Evolutionary conservation across 78 protist species (phyloP).

Genomic region (Corallochytrium limacisporum): DNA sequence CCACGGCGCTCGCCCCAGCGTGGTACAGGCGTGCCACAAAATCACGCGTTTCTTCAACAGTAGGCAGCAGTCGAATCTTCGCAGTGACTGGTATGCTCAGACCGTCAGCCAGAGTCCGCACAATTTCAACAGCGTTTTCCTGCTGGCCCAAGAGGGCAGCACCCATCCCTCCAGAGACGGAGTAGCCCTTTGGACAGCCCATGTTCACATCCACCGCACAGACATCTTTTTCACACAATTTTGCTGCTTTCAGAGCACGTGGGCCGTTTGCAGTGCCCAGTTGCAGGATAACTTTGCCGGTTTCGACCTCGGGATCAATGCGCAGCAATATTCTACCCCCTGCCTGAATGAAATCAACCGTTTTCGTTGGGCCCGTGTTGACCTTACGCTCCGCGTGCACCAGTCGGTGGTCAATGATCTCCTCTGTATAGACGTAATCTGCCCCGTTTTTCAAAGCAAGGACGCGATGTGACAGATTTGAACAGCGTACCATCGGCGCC

Average conservation of each 20-base stretch:
- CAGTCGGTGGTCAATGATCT: constrained; percentile 29
- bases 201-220: constrained; percentile 64
- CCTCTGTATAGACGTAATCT: constrained; percentile 45
- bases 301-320: neutral
- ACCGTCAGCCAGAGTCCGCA: neutral
- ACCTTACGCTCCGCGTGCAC: neutral
- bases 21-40: neutral
- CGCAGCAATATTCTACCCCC: neutral
- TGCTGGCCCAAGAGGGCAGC: constrained; percentile 33
- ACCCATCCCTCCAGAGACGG: constrained; percentile 49
- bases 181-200: constrained; percentile 58
- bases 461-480: too few species aligned
- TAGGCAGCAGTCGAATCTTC: constrained; percentile 50
- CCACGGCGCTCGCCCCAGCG: constrained; percentile 44
- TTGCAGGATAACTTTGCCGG: constrained; percentile 9
- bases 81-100: constrained; percentile 23
- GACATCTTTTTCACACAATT: constrained; percentile 19
- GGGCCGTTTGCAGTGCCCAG: constrained; percentile 5
- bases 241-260: neutral
- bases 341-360: neutral
- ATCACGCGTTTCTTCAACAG: constrained; percentile 4
- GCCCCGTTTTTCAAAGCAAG: constrained; percentile 54
- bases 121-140: constrained; percentile 5
- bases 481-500: too few species aligned
- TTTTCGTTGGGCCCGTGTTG: neutral